A percentile compares a stretch with the other conserved stretches of the same genome.
These are phyloP conservation scores for Fusarium sp. DNA, from an alignment of 2,329 filamentous ascomycete species.

Conservation along the genomic window DNA sequence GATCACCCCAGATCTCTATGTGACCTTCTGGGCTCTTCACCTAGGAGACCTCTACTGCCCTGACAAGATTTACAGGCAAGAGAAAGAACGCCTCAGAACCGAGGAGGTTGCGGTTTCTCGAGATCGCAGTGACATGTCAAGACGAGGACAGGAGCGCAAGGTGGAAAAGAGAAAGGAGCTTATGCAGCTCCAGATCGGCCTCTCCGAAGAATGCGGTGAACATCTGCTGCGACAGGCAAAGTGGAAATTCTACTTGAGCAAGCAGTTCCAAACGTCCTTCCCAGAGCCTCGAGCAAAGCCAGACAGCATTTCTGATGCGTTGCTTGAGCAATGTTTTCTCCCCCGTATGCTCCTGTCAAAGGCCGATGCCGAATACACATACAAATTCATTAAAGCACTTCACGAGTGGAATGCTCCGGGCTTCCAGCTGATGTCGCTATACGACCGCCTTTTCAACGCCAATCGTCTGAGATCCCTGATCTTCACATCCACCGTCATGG, in stretches of 20 bases:
- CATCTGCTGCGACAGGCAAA: slow-evolving; percentile 78
- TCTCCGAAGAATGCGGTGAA: slow-evolving; percentile 80
- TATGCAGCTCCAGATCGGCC: slow-evolving; percentile 76
- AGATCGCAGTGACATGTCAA: slow-evolving; percentile 81
- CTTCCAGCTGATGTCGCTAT: slow-evolving; percentile 87
- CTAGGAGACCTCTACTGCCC: slow-evolving; percentile 86
- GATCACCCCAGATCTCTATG: slow-evolving; percentile 86
- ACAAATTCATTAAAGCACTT: slow-evolving; percentile 87
- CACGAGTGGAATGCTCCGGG: slow-evolving; percentile 88
- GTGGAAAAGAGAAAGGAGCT: slow-evolving; percentile 77
- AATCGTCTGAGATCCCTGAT: slow-evolving; percentile 87
- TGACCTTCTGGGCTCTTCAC: slow-evolving; percentile 92
- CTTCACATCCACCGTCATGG: slow-evolving; percentile 89
- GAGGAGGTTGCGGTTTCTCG: slow-evolving; percentile 77
- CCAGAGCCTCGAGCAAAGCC: slow-evolving; percentile 73
- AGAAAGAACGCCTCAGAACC: slow-evolving; percentile 77
- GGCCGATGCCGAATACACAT: slow-evolving; percentile 90
- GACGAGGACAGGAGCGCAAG: slow-evolving; percentile 75
- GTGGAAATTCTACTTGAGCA: slow-evolving; percentile 78
- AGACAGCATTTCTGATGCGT: slow-evolving; percentile 78
- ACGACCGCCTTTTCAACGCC: slow-evolving; percentile 87
- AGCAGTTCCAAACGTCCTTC: slow-evolving; percentile 87
- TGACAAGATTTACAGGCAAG: slow-evolving; percentile 82
- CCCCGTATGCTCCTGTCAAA: slow-evolving; percentile 88
- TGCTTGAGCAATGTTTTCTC: slow-evolving; percentile 94